These are phyloP conservation scores for Microbotryum violaceum DNA, from an alignment of 1,284 basidiomycete species.

Conservation along the genomic window DNA sequence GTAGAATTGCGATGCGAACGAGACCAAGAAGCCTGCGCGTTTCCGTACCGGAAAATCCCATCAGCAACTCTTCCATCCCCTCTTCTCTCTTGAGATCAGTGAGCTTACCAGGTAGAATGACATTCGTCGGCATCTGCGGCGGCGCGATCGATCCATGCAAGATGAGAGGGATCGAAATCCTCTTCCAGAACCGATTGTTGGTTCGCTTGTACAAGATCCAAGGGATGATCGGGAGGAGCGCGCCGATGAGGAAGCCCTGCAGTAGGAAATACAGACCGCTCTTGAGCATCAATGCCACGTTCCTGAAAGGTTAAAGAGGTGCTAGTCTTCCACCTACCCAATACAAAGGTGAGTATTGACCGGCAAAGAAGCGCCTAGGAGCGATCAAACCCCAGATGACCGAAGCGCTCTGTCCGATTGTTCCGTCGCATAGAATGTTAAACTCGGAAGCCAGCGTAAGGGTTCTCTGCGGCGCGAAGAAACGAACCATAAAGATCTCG, in stretches of 20 bases:
- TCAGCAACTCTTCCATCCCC: no score
- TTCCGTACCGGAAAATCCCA: not conserved
- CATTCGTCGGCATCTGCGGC: constrained; percentile 37
- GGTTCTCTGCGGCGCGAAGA: no score
- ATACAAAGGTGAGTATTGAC: constrained; percentile 36
- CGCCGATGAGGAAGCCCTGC: constrained; percentile 37
- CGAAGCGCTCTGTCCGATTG: constrained; percentile 27
- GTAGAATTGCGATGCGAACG: constrained; percentile 35
- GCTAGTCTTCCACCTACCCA: constrained; percentile 10
- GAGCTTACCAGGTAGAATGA: constrained; percentile 25
- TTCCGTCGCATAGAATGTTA: no score
- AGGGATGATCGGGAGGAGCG: constrained; percentile 34
- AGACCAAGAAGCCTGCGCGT: constrained; percentile 31
- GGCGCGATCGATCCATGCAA: constrained; percentile 35
- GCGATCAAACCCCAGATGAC: constrained; percentile 44
- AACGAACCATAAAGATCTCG: constrained; percentile 24
- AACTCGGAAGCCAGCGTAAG: no score
- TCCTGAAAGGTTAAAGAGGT: not conserved
- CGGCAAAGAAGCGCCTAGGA: constrained; percentile 42
- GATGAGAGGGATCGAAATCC: constrained; percentile 35
- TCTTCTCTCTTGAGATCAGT: no score
- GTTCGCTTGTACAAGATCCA: constrained; percentile 34
- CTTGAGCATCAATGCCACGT: not conserved
- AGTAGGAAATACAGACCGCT: not conserved
- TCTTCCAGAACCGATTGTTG: constrained; percentile 23